phyloP scores from a whole-genome alignment of 2,329 filamentous ascomycete genomes.

The Beauveria asiatica region DNA sequence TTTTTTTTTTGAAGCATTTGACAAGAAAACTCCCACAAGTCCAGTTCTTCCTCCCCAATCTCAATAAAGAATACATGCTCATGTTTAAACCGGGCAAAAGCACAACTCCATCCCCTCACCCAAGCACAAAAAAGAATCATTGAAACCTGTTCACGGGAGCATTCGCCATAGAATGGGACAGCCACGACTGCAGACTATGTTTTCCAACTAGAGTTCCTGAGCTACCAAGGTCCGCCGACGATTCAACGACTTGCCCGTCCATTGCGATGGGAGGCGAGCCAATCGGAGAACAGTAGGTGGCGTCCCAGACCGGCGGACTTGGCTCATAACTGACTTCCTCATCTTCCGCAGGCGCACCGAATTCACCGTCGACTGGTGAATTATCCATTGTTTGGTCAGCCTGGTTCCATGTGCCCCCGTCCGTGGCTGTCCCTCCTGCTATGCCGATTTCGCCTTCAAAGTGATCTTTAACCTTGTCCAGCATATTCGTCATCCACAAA shows the following conservation, averaged over 20 bases:
- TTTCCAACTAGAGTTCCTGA: constrained; percentile 5
- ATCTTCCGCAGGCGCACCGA: not conserved
- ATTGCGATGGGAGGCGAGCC: not conserved
- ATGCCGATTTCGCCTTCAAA: not conserved
- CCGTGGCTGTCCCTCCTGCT: not conserved
- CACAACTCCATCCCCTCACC: not conserved
- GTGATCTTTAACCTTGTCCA: constrained; percentile 5
- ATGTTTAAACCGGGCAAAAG: not conserved
- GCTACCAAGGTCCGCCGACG: not conserved
- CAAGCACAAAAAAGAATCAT: constrained; percentile 1
- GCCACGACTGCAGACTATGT: not conserved
- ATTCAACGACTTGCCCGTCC: not conserved
- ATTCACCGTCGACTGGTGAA: not conserved
- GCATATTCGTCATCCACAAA: not conserved
- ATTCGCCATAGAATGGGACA: not conserved
- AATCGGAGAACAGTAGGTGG: not conserved
- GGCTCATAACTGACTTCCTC: constrained; percentile 4
- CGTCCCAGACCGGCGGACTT: not conserved
- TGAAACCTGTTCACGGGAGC: not conserved
- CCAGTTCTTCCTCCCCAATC: not conserved
- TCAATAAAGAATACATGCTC: not conserved
- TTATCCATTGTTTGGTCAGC: not conserved
- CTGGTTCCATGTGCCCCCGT: not conserved
- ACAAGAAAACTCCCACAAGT: not conserved
- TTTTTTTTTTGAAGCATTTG: not conserved